Evolutionary conservation across 129 eudicot species (phyloP).

Genomic region (Artemisia argyi): DNA sequence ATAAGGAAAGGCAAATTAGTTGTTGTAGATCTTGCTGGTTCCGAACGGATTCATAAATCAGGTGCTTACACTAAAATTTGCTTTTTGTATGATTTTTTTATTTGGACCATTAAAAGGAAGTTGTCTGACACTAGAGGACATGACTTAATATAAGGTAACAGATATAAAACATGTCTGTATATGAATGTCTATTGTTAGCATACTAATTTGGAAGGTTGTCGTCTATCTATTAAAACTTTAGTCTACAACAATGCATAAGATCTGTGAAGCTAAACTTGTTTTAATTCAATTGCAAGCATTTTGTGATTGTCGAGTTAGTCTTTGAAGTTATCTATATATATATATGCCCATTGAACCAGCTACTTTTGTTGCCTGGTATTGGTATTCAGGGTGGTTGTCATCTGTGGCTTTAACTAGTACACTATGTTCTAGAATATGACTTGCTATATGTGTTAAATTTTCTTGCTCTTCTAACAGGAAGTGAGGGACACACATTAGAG

Average conservation of each 20-base stretch:
- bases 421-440: not conserved
- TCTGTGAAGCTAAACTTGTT: not conserved
- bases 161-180: not conserved
- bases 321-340: not conserved
- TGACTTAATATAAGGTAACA: not conserved
- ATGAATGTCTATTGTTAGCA: not conserved
- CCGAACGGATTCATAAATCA: constrained; percentile 89
- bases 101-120: not conserved
- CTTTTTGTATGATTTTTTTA: not conserved
- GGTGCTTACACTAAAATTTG: constrained; percentile 38
- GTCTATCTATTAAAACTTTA: not conserved
- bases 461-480: constrained; percentile 46
- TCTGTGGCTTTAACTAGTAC: not conserved
- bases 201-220: constrained; percentile 8
- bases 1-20: constrained; percentile 82
- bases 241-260: not conserved
- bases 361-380: not conserved
- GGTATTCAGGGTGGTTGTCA: not conserved
- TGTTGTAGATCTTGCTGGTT: constrained; percentile 92
- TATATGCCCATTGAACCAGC: not conserved
- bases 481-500: constrained; percentile 88
- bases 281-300: constrained; percentile 1
- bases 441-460: not conserved
- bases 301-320: not conserved
- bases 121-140: no score